phyloP scores from a whole-genome alignment of 495 filamentous ascomycete genomes.

The Trichoderma erinaceum region DNA sequence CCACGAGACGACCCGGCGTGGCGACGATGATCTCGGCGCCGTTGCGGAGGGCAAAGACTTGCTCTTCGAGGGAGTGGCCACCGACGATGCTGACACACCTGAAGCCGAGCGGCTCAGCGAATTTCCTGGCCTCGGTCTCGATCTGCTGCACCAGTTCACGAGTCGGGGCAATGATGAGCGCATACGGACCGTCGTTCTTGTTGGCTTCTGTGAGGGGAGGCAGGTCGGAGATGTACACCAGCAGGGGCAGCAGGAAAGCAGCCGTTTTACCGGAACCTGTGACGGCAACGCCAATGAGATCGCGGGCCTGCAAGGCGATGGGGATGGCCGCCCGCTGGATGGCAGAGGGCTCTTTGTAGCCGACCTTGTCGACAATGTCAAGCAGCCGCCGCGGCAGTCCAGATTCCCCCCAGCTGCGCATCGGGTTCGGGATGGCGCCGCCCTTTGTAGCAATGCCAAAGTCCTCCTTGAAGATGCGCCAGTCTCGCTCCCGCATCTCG shows the following conservation, averaged over 20 bases:
- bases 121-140: conserved; percentile 89
- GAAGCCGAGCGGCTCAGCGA: conserved; percentile 85
- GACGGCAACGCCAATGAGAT: conserved; percentile 95
- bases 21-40: conserved; percentile 98
- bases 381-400: conserved; percentile 71
- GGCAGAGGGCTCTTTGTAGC: conserved; percentile 88
- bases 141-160: conserved; percentile 98
- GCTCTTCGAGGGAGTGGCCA: conserved; percentile 92
- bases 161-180: conserved; percentile 94
- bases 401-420: conserved; percentile 92
- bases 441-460: conserved; percentile 93
- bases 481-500: conserved; percentile 96
- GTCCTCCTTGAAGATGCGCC: conserved; percentile 99
- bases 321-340: conserved; percentile 94
- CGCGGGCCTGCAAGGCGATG: conserved; percentile 85
- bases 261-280: conserved; percentile 99
- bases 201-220: conserved; percentile 79
- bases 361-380: conserved; percentile 76
- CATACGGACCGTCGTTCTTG: conserved; percentile 95
- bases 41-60: conserved; percentile 86
- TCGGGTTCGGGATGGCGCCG: conserved; percentile 87
- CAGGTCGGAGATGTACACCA: conserved; percentile 95
- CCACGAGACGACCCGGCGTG: conserved; percentile 92
- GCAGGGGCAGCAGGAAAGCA: conserved; percentile 83
- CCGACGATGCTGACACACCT: conserved; percentile 96